Evolutionary conservation across 768 basidiomycete species (phyloP), one percentile per base, ranked within the genome.

Genomic region (Termitomyces sp.): DNA sequence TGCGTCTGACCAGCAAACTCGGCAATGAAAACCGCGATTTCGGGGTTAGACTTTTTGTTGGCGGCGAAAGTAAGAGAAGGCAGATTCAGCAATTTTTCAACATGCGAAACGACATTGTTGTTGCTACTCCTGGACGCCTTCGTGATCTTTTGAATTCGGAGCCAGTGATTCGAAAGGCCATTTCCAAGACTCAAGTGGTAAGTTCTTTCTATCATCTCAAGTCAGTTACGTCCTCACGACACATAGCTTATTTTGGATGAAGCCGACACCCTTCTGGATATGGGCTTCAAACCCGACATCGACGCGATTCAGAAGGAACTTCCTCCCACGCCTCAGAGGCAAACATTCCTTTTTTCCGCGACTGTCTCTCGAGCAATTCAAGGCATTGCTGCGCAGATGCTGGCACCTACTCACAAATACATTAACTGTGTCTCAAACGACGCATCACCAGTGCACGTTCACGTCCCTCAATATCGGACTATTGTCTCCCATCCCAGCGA

Each of bases 341-440:
- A 95, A 65, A 96, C 93, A 0, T 87, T 96, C 72, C 76, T 98
- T 54, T 94, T 96, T 71, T 92, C 90, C 14, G 93, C 94, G 22
- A 95, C 93, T 2, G 83, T 95, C 35, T 86, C 89, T 0, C 74
- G 68, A 3, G 77, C 78, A 3, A 87, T 97, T 58, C 82, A 81
- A 42, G 80, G 88, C 63, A 76, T 95, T 54, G 88, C 91, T 0
- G 72, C 77, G 3, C 69, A 74, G 19, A 76, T 81, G 21, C 71
- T 96, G 12, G 72, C 82, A 22, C 70, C 71, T 32, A 79, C 84
- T 55, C 84, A 92, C 68, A 65, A 68, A 42, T 90, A 84, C 69
- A 82, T 97, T 66, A 82, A 95, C 69, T 86, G 85, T 53, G 83
- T 88, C 9, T 70, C 80, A 4, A 74, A 77, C 4, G 80, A 83